Base-by-base conservation (phyloP, 2,329 filamentous ascomycete species). In the Ophiocordyceps unilateralis region DNA sequence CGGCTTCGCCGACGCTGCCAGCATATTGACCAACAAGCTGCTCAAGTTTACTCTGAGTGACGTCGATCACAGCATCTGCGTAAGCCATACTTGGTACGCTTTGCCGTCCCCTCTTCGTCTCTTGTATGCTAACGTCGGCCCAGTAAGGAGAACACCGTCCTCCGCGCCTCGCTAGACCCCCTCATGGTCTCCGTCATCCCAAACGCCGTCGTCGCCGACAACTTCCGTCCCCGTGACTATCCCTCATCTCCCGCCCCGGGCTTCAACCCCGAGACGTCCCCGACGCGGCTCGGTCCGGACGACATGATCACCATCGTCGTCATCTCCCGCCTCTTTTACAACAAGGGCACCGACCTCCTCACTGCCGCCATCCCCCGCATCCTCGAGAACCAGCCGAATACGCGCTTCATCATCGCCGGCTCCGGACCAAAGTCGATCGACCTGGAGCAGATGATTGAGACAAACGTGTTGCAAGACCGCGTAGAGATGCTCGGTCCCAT, bases 101-200 rank as follows among this genome's bases (percentile, higher is more conserved):
- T n/a, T 19, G 5, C 15, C 14, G 9, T 22, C n/a, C 7, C 6
- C n/a, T 17, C 14, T 19, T n/a, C 17, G 19, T 4, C 9, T 14
- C 19, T 17, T 23, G 12, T 12, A n/a, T 10, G 19, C 42, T 43
- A 30, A 46, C 34, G n/a, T 20, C 12, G n/a, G 11, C 6, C 15
- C 49, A 93, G 87, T 67, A 98, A 98, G 60, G 91, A 98, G 60
- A 98, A 98, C 55, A 98, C 91, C 0, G 91, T 96, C 7, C 74
- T 98, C 10, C 76, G 91, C 54, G 91, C 91, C 4, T 94, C 89
- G 0, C 73, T 98, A 2, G 93, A 98, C 55, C 93, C 91, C 2
- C 68, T 94, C 21, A 95, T 95, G 80, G 91, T 98, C 20, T 96
- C 89, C 0, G 91, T 94, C 32, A 96, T 98, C 45, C 91, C 91